Evolutionary conservation across 768 basidiomycete genomes (phyloP), one percentile per base, ranked within the genome.

Genomic region (Zangia roseola): DNA sequence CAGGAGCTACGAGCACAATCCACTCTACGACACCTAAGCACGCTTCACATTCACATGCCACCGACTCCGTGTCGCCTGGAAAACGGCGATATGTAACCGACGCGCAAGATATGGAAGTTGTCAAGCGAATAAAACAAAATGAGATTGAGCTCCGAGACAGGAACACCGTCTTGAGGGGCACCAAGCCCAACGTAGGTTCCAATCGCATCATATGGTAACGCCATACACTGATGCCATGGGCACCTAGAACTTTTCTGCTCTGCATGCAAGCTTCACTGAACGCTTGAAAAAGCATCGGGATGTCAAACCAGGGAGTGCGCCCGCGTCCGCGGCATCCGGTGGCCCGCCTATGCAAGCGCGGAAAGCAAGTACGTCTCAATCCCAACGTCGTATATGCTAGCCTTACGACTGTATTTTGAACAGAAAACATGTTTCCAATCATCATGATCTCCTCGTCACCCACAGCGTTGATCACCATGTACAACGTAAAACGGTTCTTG

Each of bases 361-460:
- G 26, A 91, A 89, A 79, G 77, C 84, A 33, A 79, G 88, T 85
- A 62, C 53, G 85, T 74, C 26, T 21, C 9, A 3, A 10, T 31
- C 12, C 24, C 33, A 0, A 26, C 10, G 14, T 14, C 1, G 36
- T 38, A 14, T 6, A 1, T 1, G 10, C 10, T 6, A 4, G 12
- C 10, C n/a, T n/a, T n/a, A n/a, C n/a, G 23, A 14, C 16, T 28
- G 4, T 4, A 1, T 14, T 10, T 28, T 4, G 21, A 16, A 7
- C 66, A 90, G 86, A 80, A 55, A 83, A 83, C 61, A 82, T 79
- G 60, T 88, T 88, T 69, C 95, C 95, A 0, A 98, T 99, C 62
- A 97, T 98, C 68, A 88, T 98, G 74, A 94, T 99, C 36, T 95
- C 94, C 0, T 95, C 94, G 0, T 94, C 14, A 16, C 94, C 94